phyloP scores from a whole-genome alignment of 495 filamentous ascomycete genomes.

The Clohesyomyces aquaticus region DNA sequence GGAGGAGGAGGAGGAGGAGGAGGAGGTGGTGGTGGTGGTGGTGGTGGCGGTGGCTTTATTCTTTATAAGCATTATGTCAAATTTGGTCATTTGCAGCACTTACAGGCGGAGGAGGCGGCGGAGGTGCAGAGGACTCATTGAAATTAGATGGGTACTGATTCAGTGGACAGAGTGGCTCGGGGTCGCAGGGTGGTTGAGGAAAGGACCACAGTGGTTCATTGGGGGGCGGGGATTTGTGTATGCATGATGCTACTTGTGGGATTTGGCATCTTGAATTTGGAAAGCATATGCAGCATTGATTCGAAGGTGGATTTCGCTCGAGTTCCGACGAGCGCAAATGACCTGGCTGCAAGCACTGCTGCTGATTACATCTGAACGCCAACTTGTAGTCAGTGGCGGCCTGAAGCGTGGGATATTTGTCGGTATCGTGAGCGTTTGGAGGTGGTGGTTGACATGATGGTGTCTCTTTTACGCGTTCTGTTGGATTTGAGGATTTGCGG shows the following conservation, averaged over 20 bases:
- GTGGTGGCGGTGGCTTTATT: slow-evolving; percentile 20
- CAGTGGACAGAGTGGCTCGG: neutral
- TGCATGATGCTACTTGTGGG: neutral
- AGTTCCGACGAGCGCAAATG: no score
- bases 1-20: slow-evolving; percentile 19
- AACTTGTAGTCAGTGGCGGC: slow-evolving; percentile 1
- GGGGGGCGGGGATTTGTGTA: neutral
- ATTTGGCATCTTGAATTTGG: neutral
- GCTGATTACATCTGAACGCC: neutral
- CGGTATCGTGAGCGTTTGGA: no score
- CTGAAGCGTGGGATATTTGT: neutral
- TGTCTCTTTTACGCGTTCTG: neutral
- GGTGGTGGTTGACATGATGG: neutral
- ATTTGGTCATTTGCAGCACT: neutral
- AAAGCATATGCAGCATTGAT: no score
- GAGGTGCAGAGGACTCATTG: neutral
- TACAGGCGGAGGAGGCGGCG: slow-evolving; percentile 18
- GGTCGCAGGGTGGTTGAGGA: neutral
- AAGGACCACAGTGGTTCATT: neutral
- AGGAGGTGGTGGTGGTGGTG: slow-evolving; percentile 13
- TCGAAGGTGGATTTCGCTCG: no score
- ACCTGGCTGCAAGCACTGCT: neutral
- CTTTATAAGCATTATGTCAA: neutral
- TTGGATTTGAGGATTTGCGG: neutral
- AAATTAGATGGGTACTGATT: neutral